Evolutionary conservation across 2,329 filamentous ascomycete species (phyloP), one percentile per base, ranked within the genome.

Genomic region (Sphaceloma murrayae): DNA sequence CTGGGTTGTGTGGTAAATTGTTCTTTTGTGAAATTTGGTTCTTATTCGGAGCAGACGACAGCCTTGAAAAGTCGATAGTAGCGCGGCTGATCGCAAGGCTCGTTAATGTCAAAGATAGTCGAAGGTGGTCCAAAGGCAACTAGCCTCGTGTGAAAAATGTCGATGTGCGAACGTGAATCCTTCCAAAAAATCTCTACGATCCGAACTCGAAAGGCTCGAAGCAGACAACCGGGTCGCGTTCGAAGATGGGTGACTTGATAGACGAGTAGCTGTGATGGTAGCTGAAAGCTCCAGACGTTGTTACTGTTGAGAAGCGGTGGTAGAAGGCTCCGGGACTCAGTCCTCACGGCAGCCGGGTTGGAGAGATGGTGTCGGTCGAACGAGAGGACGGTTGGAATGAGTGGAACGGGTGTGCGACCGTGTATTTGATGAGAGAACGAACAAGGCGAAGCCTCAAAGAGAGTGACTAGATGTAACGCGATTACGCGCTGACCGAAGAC

Each of bases 201-300:
- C 22, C 16, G n/a, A 13, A 34, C 26, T 17, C 18, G 30, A 18
- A 34, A 27, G 27, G n/a, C 21, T 22, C 29, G 31, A 36, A 32
- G 42, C 42, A 34, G 42, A 45, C 42, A 45, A 45, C 42, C 42
- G 14, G 42, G 42, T 45, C 42, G 42, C 42, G 42, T 45, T 45
- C 31, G 31, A 34, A 34, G 30, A 34, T 32, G 31, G 30, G 31
- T 36, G 17, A 32, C 26, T 27, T 24, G n/a, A 17, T 16, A 21
- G 14, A 34, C 19, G 16, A 32, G 14, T 26, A 24, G 21, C 7
- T 32, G 16, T 19, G 14, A 21, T 11, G 31, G 19, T 27, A 34
- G 42, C 42, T 32, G 29, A 11, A 22, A 21, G 30, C 10, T 26
- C n/a, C 21, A 32, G 18, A 32, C 29, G 30, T 45, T 34, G 11